Evolutionary conservation across 768 basidiomycete species (phyloP).

Genomic region (Xerocomus brunneocitrinus): DNA sequence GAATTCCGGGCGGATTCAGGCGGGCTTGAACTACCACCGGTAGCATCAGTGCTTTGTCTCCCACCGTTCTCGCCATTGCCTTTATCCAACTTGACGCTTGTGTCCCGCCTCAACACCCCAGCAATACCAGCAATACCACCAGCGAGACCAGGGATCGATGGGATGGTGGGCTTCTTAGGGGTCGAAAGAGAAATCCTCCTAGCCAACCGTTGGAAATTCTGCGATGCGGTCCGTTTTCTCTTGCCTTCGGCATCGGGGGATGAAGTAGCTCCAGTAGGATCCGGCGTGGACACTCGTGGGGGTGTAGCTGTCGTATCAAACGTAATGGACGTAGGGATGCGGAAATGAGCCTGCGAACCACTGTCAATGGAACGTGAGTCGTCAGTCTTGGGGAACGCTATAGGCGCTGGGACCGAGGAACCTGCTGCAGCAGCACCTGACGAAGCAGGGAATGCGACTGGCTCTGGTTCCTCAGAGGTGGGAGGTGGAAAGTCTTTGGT

Average conservation of each 20-base stretch:
- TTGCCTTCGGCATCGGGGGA: conserved; percentile 71
- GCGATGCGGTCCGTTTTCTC: conserved; percentile 75
- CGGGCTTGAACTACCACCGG: conserved; percentile 27
- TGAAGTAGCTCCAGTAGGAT: conserved; percentile 50
- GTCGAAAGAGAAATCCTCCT: conserved; percentile 64
- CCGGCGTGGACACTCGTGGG: conserved; percentile 69
- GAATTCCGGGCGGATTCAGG: conserved; percentile 40
- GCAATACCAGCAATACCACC: conserved; percentile 23
- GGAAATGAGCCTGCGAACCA: conserved; percentile 23
- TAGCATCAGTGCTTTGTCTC: conserved; percentile 17
- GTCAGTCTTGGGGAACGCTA: conserved; percentile 42
- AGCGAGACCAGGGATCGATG: conserved; percentile 28
- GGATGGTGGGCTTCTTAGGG: conserved; percentile 51
- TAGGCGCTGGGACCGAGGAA: conserved; percentile 29
- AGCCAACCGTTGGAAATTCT: conserved; percentile 81
- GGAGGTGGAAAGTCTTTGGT: conserved; percentile 31
- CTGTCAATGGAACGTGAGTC: conserved; percentile 29
- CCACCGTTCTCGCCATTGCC: conserved; percentile 17
- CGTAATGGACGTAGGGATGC: conserved; percentile 43
- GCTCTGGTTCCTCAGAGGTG: conserved; percentile 12
- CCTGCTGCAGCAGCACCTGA: conserved; percentile 22
- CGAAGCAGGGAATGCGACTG: conserved; percentile 7
- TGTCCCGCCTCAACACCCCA: conserved; percentile 27
- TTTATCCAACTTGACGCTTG: conserved; percentile 43
- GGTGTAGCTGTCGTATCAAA: conserved; percentile 58